Evolutionary conservation across 2,329 filamentous ascomycete genomes (phyloP).

Genomic region (Botrytis elliptica): DNA sequence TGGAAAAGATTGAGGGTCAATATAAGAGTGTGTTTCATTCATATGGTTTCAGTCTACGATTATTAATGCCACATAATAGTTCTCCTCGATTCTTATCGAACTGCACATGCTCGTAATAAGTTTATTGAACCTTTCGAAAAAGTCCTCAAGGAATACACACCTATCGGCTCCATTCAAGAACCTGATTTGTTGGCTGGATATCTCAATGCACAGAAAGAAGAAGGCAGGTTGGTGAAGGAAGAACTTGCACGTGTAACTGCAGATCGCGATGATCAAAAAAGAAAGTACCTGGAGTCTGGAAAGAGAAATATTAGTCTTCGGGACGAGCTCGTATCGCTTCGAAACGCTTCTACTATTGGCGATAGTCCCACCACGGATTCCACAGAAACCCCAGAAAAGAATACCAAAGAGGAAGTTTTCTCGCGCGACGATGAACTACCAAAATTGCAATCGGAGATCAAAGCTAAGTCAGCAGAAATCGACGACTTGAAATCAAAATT

Average conservation of each 20-base stretch:
- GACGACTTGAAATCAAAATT: slow-evolving; percentile 69
- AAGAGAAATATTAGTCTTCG: slow-evolving; percentile 60
- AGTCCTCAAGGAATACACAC: slow-evolving; percentile 86
- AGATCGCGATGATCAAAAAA: slow-evolving; percentile 78
- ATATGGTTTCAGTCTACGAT: neutral
- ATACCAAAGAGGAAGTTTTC: slow-evolving; percentile 71
- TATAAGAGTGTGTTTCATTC: slow-evolving; percentile 66
- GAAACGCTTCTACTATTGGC: slow-evolving; percentile 42
- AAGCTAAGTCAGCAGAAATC: slow-evolving; percentile 69
- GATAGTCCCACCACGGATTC: slow-evolving; percentile 31
- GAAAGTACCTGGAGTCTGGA: slow-evolving; percentile 68
- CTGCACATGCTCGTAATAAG: slow-evolving; percentile 82
- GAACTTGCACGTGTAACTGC: slow-evolving; percentile 84
- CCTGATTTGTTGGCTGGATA: slow-evolving; percentile 85
- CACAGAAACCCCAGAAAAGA: slow-evolving; percentile 35
- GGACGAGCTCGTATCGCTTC: slow-evolving; percentile 61
- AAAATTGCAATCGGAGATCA: slow-evolving; percentile 72
- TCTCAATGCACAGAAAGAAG: slow-evolving; percentile 78
- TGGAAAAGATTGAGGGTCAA: slow-evolving; percentile 86
- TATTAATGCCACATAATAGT: slow-evolving; percentile 51
- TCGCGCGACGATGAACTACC: slow-evolving; percentile 88
- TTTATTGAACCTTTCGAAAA: slow-evolving; percentile 93
- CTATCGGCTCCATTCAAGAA: slow-evolving; percentile 83
- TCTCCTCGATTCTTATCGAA: slow-evolving; percentile 84
- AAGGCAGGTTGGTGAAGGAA: slow-evolving; percentile 89